Evolutionary conservation across 805 yeast species (phyloP).

Genomic region (Suhomyces sp.): DNA sequence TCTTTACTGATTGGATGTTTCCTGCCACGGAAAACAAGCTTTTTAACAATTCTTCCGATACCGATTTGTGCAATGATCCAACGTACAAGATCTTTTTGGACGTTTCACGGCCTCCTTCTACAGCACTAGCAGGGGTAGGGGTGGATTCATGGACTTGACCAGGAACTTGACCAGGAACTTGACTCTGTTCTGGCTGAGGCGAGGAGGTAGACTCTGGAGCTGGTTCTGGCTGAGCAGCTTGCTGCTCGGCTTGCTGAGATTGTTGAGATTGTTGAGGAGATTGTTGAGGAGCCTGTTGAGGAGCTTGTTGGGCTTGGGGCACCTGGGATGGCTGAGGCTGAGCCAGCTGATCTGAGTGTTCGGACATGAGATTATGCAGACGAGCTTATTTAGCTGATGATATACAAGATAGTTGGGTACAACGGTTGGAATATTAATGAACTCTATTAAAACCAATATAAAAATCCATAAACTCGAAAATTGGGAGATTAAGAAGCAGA

Average conservation of each 20-base stretch:
- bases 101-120: conserved; percentile 78
- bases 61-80: conserved; percentile 64
- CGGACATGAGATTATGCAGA: not conserved
- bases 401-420: not conserved
- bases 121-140: conserved; percentile 53
- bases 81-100: conserved; percentile 73
- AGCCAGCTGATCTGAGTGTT: not conserved
- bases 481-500: not conserved
- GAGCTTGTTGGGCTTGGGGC: not conserved
- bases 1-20: conserved; percentile 60
- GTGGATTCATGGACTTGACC: not conserved
- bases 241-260: not conserved
- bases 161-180: not conserved
- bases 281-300: not conserved
- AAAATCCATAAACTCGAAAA: not conserved
- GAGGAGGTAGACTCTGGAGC: conserved; percentile 53
- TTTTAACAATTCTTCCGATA: conserved; percentile 59
- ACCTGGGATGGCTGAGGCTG: not conserved
- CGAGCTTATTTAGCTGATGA: not conserved
- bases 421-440: not conserved
- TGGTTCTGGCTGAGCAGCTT: conserved; percentile 46
- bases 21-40: conserved; percentile 65
- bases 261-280: not conserved
- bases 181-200: not conserved
- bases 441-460: conserved; percentile 1